Evolutionary conservation across 2,329 filamentous ascomycete genomes (phyloP), one percentile per base, ranked within the genome.

Genomic region (Dendrostoma leiphaemia): DNA sequence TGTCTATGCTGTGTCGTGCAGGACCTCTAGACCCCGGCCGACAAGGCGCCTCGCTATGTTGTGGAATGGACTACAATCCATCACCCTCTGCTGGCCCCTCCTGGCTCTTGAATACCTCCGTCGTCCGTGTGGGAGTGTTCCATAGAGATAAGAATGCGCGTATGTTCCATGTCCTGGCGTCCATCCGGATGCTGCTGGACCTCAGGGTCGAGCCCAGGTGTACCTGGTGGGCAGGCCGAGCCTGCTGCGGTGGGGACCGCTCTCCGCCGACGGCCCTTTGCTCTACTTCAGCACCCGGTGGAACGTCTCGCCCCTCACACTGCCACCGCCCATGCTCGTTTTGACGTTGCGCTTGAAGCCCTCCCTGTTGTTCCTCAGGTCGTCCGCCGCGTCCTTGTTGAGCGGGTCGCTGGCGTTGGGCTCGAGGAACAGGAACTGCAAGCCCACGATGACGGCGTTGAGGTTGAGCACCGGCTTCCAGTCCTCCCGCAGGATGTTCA

Each of bases 381-480:
- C 94, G 58, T 97, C 91, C 4, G 94, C 94, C 0, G 94, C 94
- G 66, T 97, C 93, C 78, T 99, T 97, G 74, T 99, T 99, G 58
- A 99, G 77, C n/a, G 94, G 94, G 68, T 99, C 94, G 46, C 89
- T 92, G 9, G 94, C 91, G 68, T 99, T 99, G 17, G 94, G 94
- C 71, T 99, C 94, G 59, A 97, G 85, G 80, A 99, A 99, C 48
- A 99, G 81, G 69, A 97, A 97, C 88, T 92, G 90, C 68, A 99
- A 75, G 38, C 94, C 94, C 50, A 97, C 91, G 62, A 99, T 94
- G 37, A 97, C 91, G 15, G 94, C 92, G 68, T 97, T 97, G 69
- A 99, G 73, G 71, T 97, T 97, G 68, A 99, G 76, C 41, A 99
- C 94, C 0, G 94, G 94, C 79, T 97, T 99, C 94, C 94, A 99